Percentiles rank a stretch among this genome's conserved stretches.
phyloP scores from a whole-genome alignment of 495 filamentous ascomycete genomes.

The Penicillium malachiteum region DNA sequence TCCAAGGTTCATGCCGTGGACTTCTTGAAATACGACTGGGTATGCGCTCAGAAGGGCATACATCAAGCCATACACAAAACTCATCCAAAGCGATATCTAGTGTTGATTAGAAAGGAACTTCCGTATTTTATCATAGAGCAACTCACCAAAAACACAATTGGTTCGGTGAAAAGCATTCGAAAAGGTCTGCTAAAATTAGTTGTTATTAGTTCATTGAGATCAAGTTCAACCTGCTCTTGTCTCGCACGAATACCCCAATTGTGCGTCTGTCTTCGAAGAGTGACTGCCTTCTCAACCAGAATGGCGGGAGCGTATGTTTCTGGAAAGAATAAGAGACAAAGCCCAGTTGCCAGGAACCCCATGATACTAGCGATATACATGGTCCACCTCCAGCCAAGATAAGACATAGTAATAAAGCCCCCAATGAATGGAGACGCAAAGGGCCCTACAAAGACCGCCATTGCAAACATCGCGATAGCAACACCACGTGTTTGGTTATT shows the following conservation, averaged over 20 bases:
- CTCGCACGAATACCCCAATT: conserved; percentile 52
- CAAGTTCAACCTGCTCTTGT: conserved; percentile 48
- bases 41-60: conserved; percentile 42
- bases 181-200: conserved; percentile 47
- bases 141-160: conserved; percentile 28
- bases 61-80: conserved; percentile 48
- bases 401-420: conserved; percentile 44
- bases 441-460: conserved; percentile 50
- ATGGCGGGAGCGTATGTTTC: conserved; percentile 44
- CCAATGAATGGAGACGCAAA: conserved; percentile 47
- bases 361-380: conserved; percentile 45
- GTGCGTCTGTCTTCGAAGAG: conserved; percentile 40
- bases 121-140: no score
- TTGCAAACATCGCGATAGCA: conserved; percentile 52
- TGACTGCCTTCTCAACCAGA: conserved; percentile 38
- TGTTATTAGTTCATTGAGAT: conserved; percentile 38
- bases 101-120: conserved; percentile 16
- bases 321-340: conserved; percentile 32
- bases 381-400: conserved; percentile 50
- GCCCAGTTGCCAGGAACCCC: conserved; percentile 29
- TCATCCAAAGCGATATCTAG: conserved; percentile 46
- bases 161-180: conserved; percentile 48
- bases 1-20: conserved; percentile 39
- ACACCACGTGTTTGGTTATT: conserved; percentile 46
- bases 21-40: conserved; percentile 39